Base-by-base conservation (phyloP, 768 basidiomycete genomes). In the Mycena chlorophos region DNA sequence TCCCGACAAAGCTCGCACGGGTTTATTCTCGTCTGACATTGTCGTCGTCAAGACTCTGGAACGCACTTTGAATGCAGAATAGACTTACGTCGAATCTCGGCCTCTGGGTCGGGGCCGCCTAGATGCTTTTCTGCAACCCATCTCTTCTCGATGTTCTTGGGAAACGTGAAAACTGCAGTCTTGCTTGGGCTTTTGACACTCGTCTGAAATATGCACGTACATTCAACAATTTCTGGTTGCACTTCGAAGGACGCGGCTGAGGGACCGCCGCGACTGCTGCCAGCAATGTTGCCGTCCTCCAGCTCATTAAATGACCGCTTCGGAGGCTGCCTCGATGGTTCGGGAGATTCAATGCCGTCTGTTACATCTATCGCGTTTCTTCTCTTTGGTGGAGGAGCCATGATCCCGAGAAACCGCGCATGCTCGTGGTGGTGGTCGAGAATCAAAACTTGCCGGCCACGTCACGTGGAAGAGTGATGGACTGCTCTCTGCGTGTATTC, bases 1-100 rank as follows among this genome's bases (percentile, higher is more conserved):
- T 25, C 79, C 76, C 4, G 74, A 73, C 4, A 91, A 72, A 6
- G 79, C 58, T 2, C 88, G 79, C n/a, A 81, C 69, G 8, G 84
- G 86, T 62, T 86, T 85, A 29, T 63, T 62, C 14, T 59, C 73
- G 39, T 71, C 73, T 16, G 73, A 64, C 60, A 12, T 61, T 53
- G 22, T 65, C 63, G 13, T 22, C 22, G 13, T 42, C 22, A 8
- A n/a, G n/a, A n/a, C n/a, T n/a, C n/a, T n/a, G n/a, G n/a, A n/a
- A n/a, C n/a, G 40, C 6, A 19, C 22, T 22, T 14, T 42, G 13
- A 42, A 42, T 19, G 13, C 8, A 34, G 17, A 34, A 34, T 17
- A 22, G 8, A 19, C 40, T 42, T 19, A 42, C 40, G 40, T 22
- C 22, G 13, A 22, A 8, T 22, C 20, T 42, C 40, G 22, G 68